phyloP scores from a whole-genome alignment of 345 rosid genomes.

The Eutrema heterophyllum region DNA sequence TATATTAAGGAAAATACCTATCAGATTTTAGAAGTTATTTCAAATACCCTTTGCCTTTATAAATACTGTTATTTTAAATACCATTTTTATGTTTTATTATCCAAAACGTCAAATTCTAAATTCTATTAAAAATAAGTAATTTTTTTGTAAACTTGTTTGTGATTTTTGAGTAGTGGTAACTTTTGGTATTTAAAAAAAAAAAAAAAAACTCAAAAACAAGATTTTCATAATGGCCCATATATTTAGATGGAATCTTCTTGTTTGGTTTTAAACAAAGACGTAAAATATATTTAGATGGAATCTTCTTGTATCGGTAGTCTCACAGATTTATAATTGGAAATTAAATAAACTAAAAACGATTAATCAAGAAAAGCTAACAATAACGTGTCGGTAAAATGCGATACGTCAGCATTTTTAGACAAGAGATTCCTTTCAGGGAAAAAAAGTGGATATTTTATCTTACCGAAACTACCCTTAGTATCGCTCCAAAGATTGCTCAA shows the following conservation, averaged over 20 bases:
- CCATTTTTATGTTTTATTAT: background rate
- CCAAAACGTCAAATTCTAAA: background rate
- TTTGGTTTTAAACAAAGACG: slow-evolving; percentile 5
- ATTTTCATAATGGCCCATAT: background rate
- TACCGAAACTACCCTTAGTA: slow-evolving; percentile 27
- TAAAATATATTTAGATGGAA: background rate
- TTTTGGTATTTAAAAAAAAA: background rate
- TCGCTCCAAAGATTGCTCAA: background rate
- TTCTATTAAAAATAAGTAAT: background rate
- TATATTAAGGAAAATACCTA: background rate
- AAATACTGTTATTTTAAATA: background rate
- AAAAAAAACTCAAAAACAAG: background rate
- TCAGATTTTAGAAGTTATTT: background rate
- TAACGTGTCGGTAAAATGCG: slow-evolving; percentile 34
- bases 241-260: slow-evolving; percentile 7
- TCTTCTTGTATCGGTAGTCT: slow-evolving; percentile 23
- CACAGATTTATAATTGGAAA: background rate
- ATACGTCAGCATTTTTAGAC: slow-evolving; percentile 26
- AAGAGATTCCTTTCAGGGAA: slow-evolving; percentile 24
- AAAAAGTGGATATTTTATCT: background rate
- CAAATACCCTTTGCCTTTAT: no score
- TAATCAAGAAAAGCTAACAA: slow-evolving; percentile 4
- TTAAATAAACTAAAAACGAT: background rate
- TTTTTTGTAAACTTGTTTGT: background rate
- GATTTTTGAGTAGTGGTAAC: background rate